Base-by-base conservation (phyloP, 2,329 filamentous ascomycete genomes). In the Aplosporella prunicola region DNA sequence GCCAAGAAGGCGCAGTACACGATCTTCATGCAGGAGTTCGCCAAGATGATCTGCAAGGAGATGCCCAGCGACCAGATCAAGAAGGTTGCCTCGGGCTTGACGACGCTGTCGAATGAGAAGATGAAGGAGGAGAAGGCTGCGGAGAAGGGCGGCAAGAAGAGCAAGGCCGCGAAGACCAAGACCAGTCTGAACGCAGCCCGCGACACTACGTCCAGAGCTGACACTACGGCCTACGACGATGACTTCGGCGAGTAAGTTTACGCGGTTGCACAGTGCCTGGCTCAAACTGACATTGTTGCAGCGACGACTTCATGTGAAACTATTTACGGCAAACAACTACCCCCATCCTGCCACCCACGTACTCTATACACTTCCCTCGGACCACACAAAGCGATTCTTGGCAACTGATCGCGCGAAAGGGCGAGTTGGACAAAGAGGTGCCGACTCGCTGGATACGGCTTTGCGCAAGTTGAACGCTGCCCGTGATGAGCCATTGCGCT, bases 121-220 rank as follows among this genome's bases (percentile, higher is more conserved):
- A 81, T 96, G 81, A 93, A 87, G 70, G 88, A 95, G 62, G 91
- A 98, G 74, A 95, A 96, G 74, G 79, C 81, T 4, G 77, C 84
- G 3, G 86, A 94, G 47, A 95, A 94, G 72, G 80, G 84, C 38
- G 84, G 81, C 53, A 98, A 96, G 82, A 98, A 96, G 78, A 78
- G 72, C 51, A 96, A 96, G 75, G 88, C 88, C 4, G 82, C 85
- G 44, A 96, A 96, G 78, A 93, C 82, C 25, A 98, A 98, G 78
- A 77, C 83, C 13, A 80, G 77, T 5, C 69, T 96, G 33, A 82
- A 83, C 39, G 78, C 82, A 42, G 66, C 63, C 54, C 66, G 80
- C 55, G 64, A 71, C 65, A 58, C 71, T 52, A 63, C 60, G 51
- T 58, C 51, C 45, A 64, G 65, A 33, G 71, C 78, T 11, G 89